Base-by-base conservation (phyloP, 345 rosid genomes). In the Passiflora organensis region DNA sequence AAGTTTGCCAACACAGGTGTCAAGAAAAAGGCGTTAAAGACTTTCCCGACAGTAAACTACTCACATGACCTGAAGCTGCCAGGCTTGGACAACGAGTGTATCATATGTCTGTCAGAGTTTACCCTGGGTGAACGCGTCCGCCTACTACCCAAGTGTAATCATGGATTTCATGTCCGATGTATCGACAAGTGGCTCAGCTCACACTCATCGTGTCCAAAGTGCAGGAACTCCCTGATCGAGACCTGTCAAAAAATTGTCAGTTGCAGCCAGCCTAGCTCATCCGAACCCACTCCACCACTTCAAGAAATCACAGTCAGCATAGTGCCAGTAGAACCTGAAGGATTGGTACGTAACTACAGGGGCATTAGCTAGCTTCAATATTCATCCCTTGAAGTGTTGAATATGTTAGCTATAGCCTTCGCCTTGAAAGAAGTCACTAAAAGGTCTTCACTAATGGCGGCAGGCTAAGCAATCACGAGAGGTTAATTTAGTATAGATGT, bases 191-290 rank as follows among this genome's bases (percentile, higher is more conserved):
- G 94, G 87, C 89, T 85, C 24, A 61, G 68, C 53, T 79, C 80
- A 10, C 79, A 82, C 64, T 68, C 83, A 22, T 80, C 89, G 14
- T 85, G 94, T 63, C 94, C 87, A 0, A 82, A 72, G 6, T 85
- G 94, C 38, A 72, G 94, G 65, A 70, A 77, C 75, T 85, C 94
- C 71, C 81, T 87, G 49, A 68, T 82, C 11, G 84, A 78, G 57
- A 85, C 89, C 2, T 85, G 88, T 60, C 89, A 80, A n/a, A 87
- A 87, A 76, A 87, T 85, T 62, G 86, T 69, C 21, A 80, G 84
- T 1, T 77, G 75, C 42, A 32, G 41, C 25, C 81, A 70, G 62
- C 59, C 69, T 38, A 62, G 71, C 69, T 43, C 89, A 36, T 59
- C 86, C 9, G 65, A 44, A 37, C 18, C 75, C 17, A 60, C 69